Evolutionary conservation across 129 eudicot genomes (phyloP), one percentile per base, ranked within the genome.

Genomic region (Artemisia argyi): DNA sequence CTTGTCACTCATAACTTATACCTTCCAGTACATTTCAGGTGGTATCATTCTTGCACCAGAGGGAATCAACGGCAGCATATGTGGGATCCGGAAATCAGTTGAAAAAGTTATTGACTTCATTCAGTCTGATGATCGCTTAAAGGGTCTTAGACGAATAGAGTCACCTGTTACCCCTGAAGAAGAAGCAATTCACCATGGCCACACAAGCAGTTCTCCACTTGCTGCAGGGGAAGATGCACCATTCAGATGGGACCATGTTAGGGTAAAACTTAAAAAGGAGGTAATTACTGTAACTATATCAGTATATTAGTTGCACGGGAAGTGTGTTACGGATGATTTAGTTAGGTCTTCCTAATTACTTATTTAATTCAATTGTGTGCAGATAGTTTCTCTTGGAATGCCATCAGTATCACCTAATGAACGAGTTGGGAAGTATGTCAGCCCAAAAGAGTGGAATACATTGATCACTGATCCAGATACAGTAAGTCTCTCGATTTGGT

Each of bases 161-260:
- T 82, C 98, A 19, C 98, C 97, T 42, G 97, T 93, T 14, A 93
- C 96, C 68, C 91, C 98, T 49, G 98, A 93, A 83, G 98, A 93
- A 80, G 98, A 93, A 83, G 97, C 95, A 68, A 90, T 93, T 22
- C 98, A 93, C 75, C 98, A 89, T 81, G 98, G 98, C 63, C 97
- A 90, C 74, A 87, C 76, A 32, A 86, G 88, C 80, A 83, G 88
- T 72, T 90, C 97, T 70, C 98, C 98, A 69, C 89, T 94, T 73
- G 89, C 97, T 47, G 96, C 97, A 5, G 98, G 98, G 62, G 98
- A 94, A 81, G 97, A 94, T 83, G 97, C 91, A 8, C 98, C 98
- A 22, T 94, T 94, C 73, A 75, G 98, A 73, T 94, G 98, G 98
- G 96, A 94, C 55, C 98, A 94, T 79, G 98, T 94, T 83, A 88